phyloP scores from a whole-genome alignment of 192 early-diverging fungal genomes.

The Coemansia sp. region DNA sequence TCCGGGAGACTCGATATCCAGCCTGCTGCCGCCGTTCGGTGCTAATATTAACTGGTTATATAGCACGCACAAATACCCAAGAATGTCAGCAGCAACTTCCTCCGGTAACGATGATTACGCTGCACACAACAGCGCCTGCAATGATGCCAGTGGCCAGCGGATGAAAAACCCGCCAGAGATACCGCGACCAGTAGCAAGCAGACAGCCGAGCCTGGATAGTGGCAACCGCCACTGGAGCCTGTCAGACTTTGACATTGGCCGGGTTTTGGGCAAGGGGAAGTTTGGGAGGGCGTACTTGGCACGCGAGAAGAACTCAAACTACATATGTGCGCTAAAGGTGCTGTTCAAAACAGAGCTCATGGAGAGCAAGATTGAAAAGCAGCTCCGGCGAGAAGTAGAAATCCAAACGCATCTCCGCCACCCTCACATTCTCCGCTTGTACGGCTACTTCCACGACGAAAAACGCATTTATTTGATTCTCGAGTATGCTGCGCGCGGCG shows the following conservation, averaged over 20 bases:
- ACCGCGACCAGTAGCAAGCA: neutral
- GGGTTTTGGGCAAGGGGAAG: slow-evolving; percentile 88
- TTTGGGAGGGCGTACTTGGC: slow-evolving; percentile 95
- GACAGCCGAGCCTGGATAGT: neutral
- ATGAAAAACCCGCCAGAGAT: slow-evolving; percentile 1
- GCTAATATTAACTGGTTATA: too few species aligned
- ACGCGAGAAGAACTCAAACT: slow-evolving; percentile 79
- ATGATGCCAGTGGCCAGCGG: neutral
- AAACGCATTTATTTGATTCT: slow-evolving; percentile 91
- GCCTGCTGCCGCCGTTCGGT: too few species aligned
- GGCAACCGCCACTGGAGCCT: slow-evolving; percentile 54
- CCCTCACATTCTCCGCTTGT: slow-evolving; percentile 89
- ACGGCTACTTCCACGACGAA: slow-evolving; percentile 93
- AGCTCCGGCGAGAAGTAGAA: slow-evolving; percentile 92
- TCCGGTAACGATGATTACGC: neutral
- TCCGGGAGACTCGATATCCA: too few species aligned
- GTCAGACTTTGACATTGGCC: slow-evolving; percentile 90
- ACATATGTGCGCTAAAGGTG: slow-evolving; percentile 90
- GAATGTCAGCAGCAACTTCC: too few species aligned
- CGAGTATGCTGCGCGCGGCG: slow-evolving; percentile 93
- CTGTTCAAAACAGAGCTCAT: slow-evolving; percentile 80
- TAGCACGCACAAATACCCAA: too few species aligned
- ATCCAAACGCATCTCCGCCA: slow-evolving; percentile 93
- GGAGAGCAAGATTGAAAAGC: slow-evolving; percentile 76
- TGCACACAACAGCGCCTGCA: neutral